Evolutionary conservation across 345 rosid genomes (phyloP).

Genomic region (Luvunga scandens): DNA sequence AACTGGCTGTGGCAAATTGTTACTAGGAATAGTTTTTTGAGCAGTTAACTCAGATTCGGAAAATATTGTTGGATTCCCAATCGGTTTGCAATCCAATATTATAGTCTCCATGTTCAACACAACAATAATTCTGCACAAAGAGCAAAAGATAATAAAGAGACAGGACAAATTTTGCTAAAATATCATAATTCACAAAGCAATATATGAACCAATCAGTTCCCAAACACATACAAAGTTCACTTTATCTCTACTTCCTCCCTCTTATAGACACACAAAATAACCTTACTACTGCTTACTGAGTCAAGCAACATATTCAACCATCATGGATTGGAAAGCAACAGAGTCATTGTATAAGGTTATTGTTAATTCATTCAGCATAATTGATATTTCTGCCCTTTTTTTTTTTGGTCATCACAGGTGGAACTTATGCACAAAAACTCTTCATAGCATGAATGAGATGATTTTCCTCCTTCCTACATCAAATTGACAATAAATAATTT

Average conservation of each 20-base stretch:
- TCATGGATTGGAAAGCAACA: background rate
- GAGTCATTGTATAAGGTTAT: background rate
- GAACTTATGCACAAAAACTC: background rate
- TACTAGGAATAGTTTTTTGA: constrained; percentile 38
- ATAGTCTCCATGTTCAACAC: constrained; percentile 85
- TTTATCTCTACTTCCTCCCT: background rate
- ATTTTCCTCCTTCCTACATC: background rate
- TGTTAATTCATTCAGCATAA: background rate
- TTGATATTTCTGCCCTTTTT: no score
- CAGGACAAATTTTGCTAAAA: background rate
- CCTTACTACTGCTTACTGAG: background rate
- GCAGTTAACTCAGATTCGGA: constrained; percentile 38
- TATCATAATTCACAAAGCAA: constrained; percentile 1
- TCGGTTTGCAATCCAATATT: constrained; percentile 57
- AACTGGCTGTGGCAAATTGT: constrained; percentile 26
- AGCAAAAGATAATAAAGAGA: background rate
- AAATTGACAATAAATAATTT: background rate
- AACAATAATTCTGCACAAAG: constrained; percentile 63
- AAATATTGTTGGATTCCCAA: constrained; percentile 66
- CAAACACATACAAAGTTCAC: background rate
- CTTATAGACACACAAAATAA: background rate
- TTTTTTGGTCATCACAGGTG: background rate
- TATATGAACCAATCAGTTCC: constrained; percentile 1
- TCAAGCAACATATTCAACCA: background rate
- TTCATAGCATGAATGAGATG: background rate